Conservation (phyloP, 2,329 filamentous ascomycete species). For the Leptoxyphium fumago region DNA sequence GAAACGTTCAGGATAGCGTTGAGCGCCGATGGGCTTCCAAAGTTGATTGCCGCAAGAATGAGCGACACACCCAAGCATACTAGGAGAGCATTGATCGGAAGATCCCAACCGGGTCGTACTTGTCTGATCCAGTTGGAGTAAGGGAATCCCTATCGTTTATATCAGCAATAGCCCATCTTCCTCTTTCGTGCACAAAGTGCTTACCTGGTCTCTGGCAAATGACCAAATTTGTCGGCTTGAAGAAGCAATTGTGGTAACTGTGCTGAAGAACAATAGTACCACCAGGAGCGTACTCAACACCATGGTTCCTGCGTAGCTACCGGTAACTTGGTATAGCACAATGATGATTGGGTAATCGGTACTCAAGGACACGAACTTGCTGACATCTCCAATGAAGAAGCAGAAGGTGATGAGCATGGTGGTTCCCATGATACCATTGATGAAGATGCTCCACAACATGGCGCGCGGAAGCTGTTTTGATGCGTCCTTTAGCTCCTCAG, state of each 20-base stretch:
- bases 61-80: conserved; percentile 17
- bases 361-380: conserved; percentile 1
- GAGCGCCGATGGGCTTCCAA: conserved; percentile 22
- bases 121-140: conserved; percentile 20
- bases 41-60: conserved; percentile 21
- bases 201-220: conserved; percentile 16
- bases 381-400: conserved; percentile 3
- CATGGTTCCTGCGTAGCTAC: conserved; percentile 6
- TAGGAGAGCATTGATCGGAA: conserved; percentile 19
- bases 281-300: conserved; percentile 11
- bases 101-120: conserved; percentile 16
- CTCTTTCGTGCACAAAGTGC: not conserved
- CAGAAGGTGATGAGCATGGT: conserved; percentile 7
- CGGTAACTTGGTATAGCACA: conserved; percentile 11
- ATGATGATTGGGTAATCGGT: conserved; percentile 8
- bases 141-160: conserved; percentile 14
- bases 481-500: conserved; percentile 18
- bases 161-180: not conserved
- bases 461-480: conserved; percentile 14
- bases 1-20: conserved; percentile 23
- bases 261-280: conserved; percentile 8
- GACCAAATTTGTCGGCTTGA: conserved; percentile 8
- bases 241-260: conserved; percentile 10
- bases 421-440: conserved; percentile 7
- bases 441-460: conserved; percentile 15